phyloP scores from a whole-genome alignment of 139 green algal species.

The Eudorina sp. region DNA sequence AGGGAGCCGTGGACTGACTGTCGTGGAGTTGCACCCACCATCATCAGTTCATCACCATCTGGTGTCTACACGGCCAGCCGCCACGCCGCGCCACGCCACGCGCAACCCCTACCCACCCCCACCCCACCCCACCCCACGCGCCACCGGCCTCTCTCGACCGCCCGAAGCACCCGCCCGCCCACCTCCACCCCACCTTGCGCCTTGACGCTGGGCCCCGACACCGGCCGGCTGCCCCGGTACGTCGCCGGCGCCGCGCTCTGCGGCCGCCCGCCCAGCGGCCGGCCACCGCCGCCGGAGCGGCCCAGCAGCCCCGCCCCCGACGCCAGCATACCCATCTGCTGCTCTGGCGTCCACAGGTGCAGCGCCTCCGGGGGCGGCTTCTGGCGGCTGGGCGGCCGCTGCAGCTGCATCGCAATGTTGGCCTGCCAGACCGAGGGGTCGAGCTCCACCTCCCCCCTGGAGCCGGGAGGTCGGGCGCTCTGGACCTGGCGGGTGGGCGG shows the following conservation, averaged over 20 bases:
- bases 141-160: too few relatives aligned
- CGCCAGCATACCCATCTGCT: conserved; percentile 41
- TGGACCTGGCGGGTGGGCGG: conserved; percentile 56
- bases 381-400: conserved; percentile 69
- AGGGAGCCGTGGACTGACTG: too few relatives aligned
- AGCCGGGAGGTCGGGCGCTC: conserved; percentile 55
- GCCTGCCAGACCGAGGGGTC: conserved; percentile 59
- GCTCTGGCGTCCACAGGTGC: conserved; percentile 65
- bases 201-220: conserved; percentile 38
- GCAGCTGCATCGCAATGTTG: conserved; percentile 57
- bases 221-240: conserved; percentile 16
- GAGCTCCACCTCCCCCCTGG: conserved; percentile 42
- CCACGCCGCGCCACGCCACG: too few relatives aligned
- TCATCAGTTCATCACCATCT: too few relatives aligned
- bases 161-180: background rate
- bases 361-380: conserved; percentile 68
- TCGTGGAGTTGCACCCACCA: too few relatives aligned
- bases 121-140: background rate
- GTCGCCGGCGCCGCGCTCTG: conserved; percentile 49
- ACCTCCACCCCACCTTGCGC: conserved; percentile 14
- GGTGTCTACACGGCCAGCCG: too few relatives aligned
- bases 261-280: conserved; percentile 39
- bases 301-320: conserved; percentile 26
- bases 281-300: background rate
- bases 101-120: background rate